Conservation (phyloP, 805 yeast genomes). For the Candida chauliodis region DNA sequence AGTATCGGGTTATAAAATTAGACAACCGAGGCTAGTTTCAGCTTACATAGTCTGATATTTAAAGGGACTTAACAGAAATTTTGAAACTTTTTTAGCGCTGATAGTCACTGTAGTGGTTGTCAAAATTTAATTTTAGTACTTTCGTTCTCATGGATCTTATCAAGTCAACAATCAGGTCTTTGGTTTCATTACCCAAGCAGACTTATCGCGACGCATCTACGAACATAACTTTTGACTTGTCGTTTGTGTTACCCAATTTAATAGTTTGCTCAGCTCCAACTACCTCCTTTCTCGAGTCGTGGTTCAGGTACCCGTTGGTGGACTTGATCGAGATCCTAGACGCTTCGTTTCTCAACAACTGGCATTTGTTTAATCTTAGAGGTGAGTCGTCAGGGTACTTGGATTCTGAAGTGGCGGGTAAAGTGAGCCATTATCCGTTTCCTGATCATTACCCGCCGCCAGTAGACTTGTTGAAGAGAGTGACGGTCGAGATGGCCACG, state of each 20-base stretch:
- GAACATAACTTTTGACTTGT: constrained; percentile 49
- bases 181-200: constrained; percentile 14
- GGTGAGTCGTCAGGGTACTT: constrained; percentile 47
- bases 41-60: too few relatives aligned
- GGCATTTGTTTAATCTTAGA: constrained; percentile 76
- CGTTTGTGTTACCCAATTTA: constrained; percentile 61
- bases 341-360: constrained; percentile 45
- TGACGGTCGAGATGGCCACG: constrained; percentile 45
- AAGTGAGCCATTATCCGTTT: constrained; percentile 51
- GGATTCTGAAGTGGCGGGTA: constrained; percentile 32
- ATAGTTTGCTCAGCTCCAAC: constrained; percentile 80
- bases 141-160: constrained; percentile 9
- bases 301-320: constrained; percentile 50
- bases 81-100: too few relatives aligned
- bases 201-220: constrained; percentile 5
- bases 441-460: constrained; percentile 80
- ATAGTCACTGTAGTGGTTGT: too few relatives aligned
- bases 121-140: too few relatives aligned
- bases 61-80: too few relatives aligned
- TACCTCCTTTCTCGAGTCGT: constrained; percentile 33
- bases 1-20: too few relatives aligned
- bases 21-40: too few relatives aligned
- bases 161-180: constrained; percentile 14
- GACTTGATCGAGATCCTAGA: constrained; percentile 51
- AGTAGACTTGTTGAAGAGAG: constrained; percentile 43